Percentiles rank a stretch among this genome's conserved stretches.
Evolutionary conservation across 805 yeast species (phyloP).

Genomic region (Candida methanosorbosa): DNA sequence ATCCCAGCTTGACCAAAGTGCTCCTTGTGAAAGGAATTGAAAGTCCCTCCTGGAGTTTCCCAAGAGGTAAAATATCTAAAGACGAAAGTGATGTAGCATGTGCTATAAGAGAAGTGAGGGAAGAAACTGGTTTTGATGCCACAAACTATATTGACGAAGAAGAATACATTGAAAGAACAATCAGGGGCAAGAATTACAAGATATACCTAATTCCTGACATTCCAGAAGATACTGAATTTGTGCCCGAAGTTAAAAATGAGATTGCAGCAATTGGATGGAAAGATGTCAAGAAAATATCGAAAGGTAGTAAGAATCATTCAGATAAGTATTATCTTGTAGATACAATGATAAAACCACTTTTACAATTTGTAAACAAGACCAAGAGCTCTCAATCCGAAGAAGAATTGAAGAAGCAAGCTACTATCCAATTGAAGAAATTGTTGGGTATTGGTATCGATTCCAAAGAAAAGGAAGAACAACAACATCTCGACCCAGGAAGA

Average conservation of each 20-base stretch:
- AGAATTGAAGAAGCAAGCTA: constrained; percentile 55
- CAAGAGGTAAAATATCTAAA: constrained; percentile 93
- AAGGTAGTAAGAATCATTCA: constrained; percentile 21
- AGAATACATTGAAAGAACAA: constrained; percentile 73
- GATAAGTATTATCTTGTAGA: constrained; percentile 35
- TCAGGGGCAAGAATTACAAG: constrained; percentile 76
- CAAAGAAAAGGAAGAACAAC: constrained; percentile 13
- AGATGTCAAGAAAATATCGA: constrained; percentile 39
- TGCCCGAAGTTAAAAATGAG: constrained; percentile 82
- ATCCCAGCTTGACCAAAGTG: constrained; percentile 57
- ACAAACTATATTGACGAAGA: constrained; percentile 56
- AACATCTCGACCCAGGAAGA: constrained; percentile 60
- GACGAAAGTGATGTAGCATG: constrained; percentile 84
- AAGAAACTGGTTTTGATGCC: constrained; percentile 90
- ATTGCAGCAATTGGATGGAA: constrained; percentile 79
- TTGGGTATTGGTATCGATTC: constrained; percentile 44
- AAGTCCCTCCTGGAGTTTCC: constrained; percentile 83
- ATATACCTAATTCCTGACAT: constrained; percentile 72
- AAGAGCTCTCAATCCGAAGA: constrained; percentile 43
- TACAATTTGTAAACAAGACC: constrained; percentile 46
- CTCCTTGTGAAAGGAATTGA: constrained; percentile 81
- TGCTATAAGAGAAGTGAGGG: constrained; percentile 85
- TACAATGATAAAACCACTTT: constrained; percentile 41
- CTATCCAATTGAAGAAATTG: constrained; percentile 51
- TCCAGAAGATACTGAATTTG: constrained; percentile 67